Percentiles rank a stretch among this genome's conserved stretches.
These are phyloP conservation scores for Coemansia sp. DNA, from an alignment of 192 early-diverging fungal species.

Conservation along the genomic window DNA sequence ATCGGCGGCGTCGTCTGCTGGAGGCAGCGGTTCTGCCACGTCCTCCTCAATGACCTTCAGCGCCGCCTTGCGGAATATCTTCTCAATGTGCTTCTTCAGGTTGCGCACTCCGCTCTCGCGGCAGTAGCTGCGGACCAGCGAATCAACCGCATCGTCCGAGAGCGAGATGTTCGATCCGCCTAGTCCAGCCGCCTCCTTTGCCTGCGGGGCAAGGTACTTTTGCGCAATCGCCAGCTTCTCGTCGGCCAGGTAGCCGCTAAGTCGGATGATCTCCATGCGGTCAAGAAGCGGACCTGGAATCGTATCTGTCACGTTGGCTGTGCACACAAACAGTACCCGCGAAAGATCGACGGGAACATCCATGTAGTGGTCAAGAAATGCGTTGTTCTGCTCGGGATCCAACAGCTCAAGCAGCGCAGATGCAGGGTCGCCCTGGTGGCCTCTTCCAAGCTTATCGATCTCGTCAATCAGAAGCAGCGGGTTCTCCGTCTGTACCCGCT, in stretches of 20 bases:
- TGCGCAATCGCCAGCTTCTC: conserved; percentile 94
- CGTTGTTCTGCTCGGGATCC: conserved; percentile 96
- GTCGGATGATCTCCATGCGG: conserved; percentile 97
- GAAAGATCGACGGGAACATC: conserved; percentile 98
- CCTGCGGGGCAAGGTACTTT: conserved; percentile 85
- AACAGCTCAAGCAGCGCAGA: conserved; percentile 94
- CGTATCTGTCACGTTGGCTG: conserved; percentile 95
- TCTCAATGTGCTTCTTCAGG: conserved; percentile 98
- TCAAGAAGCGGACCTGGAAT: conserved; percentile 97
- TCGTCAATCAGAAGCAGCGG: conserved; percentile 98
- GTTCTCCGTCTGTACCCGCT: conserved; percentile 99
- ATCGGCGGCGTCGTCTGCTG: not conserved
- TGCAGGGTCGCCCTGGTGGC: conserved; percentile 97
- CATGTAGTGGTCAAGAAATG: conserved; percentile 99
- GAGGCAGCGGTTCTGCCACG: conserved; percentile 30
- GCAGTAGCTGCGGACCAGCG: conserved; percentile 87
- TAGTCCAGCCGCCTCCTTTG: conserved; percentile 80
- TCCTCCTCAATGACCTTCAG: conserved; percentile 75
- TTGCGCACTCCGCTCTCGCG: conserved; percentile 97
- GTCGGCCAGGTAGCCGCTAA: conserved; percentile 88
- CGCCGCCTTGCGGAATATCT: conserved; percentile 97
- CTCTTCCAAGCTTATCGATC: conserved; percentile 97
- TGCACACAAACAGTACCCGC: conserved; percentile 98
- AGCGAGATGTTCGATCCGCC: conserved; percentile 70
- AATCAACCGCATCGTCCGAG: conserved; percentile 74